Evolutionary conservation across 2,329 filamentous ascomycete species (phyloP).

Genomic region (Calonectria pseudoturangicola): DNA sequence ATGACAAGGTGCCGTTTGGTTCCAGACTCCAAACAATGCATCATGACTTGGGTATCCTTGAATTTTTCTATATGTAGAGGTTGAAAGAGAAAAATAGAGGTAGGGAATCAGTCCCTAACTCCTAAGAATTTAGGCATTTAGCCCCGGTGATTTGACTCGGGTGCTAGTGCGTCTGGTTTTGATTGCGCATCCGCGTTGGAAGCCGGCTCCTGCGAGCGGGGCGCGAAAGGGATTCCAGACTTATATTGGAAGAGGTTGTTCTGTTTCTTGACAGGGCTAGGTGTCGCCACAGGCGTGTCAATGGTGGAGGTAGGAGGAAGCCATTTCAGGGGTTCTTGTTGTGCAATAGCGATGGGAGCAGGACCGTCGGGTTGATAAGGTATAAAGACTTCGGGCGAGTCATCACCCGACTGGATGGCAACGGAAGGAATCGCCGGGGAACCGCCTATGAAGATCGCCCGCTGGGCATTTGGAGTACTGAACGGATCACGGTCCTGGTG

Average conservation of each 20-base stretch:
- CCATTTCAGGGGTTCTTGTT: slow-evolving; percentile 68
- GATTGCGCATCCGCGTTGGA: slow-evolving; percentile 26
- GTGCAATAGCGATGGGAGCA: slow-evolving; percentile 60
- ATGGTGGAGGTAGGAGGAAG: slow-evolving; percentile 64
- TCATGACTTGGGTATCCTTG: slow-evolving; percentile 37
- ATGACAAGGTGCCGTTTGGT: slow-evolving; percentile 4
- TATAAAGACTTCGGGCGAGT: slow-evolving; percentile 67
- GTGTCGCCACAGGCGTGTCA: slow-evolving; percentile 57
- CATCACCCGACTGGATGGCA: slow-evolving; percentile 51
- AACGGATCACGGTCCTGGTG: slow-evolving; percentile 51
- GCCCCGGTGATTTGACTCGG: slow-evolving; percentile 1
- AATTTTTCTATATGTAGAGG: slow-evolving; percentile 14
- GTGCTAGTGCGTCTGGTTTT: slow-evolving; percentile 26
- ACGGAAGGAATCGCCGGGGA: slow-evolving; percentile 57
- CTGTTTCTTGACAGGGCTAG: slow-evolving; percentile 60
- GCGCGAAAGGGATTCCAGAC: slow-evolving; percentile 70
- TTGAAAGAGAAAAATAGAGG: neutral
- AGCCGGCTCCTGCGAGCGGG: slow-evolving; percentile 47
- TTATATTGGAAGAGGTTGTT: slow-evolving; percentile 62
- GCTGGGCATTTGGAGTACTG: slow-evolving; percentile 49
- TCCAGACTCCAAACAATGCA: slow-evolving; percentile 32
- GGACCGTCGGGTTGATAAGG: slow-evolving; percentile 75
- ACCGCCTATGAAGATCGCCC: slow-evolving; percentile 52
- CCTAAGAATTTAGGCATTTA: neutral
- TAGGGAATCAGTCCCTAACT: neutral